phyloP scores from a whole-genome alignment of 2,329 filamentous ascomycete species.

The Trichoderma brevicompactum region DNA sequence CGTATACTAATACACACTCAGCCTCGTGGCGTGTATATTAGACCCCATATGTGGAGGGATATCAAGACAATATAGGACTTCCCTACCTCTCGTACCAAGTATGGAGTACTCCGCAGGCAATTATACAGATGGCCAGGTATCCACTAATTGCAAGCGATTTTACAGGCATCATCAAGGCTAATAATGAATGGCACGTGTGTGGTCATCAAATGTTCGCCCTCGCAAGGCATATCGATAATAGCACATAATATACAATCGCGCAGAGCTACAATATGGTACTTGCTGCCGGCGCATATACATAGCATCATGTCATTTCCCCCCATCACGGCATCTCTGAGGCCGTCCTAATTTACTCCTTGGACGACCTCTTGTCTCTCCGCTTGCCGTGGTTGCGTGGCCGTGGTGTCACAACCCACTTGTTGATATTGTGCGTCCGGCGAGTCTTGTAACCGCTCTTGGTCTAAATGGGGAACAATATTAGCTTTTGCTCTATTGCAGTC shows the following conservation, averaged over 20 bases:
- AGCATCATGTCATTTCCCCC: constrained; percentile 16
- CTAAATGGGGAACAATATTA: constrained; percentile 40
- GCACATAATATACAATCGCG: constrained; percentile 43
- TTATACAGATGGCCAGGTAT: neutral
- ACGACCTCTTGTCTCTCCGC: constrained; percentile 67
- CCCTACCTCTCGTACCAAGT: too few species aligned
- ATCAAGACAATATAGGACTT: too few species aligned
- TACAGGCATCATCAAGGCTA: neutral
- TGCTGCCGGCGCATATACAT: constrained; percentile 34
- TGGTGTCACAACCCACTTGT: constrained; percentile 86
- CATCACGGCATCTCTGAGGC: constrained; percentile 29
- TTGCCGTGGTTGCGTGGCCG: constrained; percentile 90
- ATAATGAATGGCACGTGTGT: neutral
- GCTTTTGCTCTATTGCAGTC: neutral
- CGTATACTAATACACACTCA: too few species aligned
- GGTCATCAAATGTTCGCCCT: neutral
- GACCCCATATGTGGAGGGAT: too few species aligned
- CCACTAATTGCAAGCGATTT: neutral
- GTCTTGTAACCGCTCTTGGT: constrained; percentile 93
- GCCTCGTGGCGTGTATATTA: too few species aligned
- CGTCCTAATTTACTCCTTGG: constrained; percentile 35
- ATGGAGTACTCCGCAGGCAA: too few species aligned
- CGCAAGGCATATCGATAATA: constrained; percentile 35
- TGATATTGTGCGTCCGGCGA: constrained; percentile 82
- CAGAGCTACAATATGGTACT: constrained; percentile 39